phyloP scores from a whole-genome alignment of 352 stramenopile species.

The Phytophthora podocarpi region DNA sequence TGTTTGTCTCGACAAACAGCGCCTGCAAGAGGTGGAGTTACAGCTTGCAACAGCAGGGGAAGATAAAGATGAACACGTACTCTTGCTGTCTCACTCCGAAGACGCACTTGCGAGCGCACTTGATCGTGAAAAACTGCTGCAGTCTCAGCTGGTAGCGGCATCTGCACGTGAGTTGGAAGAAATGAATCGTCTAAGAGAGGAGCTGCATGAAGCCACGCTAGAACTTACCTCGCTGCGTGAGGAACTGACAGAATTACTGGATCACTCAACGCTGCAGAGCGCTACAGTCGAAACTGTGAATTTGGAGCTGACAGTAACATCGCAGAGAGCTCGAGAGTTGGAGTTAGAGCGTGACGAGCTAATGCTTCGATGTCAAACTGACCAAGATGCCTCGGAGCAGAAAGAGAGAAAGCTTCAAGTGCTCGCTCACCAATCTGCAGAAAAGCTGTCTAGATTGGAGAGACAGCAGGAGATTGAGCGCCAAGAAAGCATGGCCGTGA shows the following conservation, averaged over 20 bases:
- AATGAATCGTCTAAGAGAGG: constrained; percentile 21
- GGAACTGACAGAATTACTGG: constrained; percentile 26
- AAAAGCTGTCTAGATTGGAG: constrained; percentile 3
- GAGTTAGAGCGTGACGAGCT: constrained; percentile 16
- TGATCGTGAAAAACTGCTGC: constrained; percentile 16
- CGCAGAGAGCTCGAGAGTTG: constrained; percentile 1
- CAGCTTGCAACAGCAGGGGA: background rate
- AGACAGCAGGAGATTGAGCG: constrained; percentile 16
- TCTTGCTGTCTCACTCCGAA: constrained; percentile 26
- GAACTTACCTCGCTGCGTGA: constrained; percentile 26
- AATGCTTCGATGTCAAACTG: background rate
- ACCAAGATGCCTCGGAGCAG: background rate
- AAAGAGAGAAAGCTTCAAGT: background rate
- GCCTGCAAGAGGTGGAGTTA: constrained; percentile 5
- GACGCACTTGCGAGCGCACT: constrained; percentile 12
- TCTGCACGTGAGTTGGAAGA: constrained; percentile 14
- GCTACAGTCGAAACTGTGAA: constrained; percentile 19
- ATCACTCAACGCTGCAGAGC: constrained; percentile 29
- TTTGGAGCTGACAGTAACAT: constrained; percentile 2
- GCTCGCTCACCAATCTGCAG: background rate
- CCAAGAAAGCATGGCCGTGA: constrained; percentile 8
- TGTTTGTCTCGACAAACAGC: background rate
- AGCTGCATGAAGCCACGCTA: constrained; percentile 26
- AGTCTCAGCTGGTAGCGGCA: constrained; percentile 2
- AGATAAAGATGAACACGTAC: constrained; percentile 4